Conservation (phyloP, 1,139 yeast species). For the Geotrichum carabidarum region DNA sequence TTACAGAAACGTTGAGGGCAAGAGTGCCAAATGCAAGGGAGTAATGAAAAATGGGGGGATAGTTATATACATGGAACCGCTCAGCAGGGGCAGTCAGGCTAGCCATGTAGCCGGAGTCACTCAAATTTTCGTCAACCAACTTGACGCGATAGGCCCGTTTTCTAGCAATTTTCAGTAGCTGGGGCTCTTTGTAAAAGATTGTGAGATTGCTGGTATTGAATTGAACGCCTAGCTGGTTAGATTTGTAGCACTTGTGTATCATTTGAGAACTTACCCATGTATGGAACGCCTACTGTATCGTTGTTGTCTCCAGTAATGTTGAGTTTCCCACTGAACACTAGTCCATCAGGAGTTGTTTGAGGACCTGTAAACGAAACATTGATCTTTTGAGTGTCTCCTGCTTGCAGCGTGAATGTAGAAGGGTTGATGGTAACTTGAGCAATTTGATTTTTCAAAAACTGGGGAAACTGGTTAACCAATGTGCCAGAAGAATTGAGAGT, state of each 20-base stretch:
- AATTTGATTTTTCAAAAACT: not conserved
- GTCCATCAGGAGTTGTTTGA: not conserved
- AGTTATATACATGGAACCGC: too few species aligned
- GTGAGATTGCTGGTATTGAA: not conserved
- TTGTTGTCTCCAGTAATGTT: not conserved
- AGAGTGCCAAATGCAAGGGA: too few species aligned
- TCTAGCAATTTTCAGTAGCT: too few species aligned
- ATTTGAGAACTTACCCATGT: conserved; percentile 5
- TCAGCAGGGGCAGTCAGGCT: too few species aligned
- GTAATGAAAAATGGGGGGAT: too few species aligned
- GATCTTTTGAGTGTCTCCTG: conserved; percentile 4
- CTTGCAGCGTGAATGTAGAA: not conserved
- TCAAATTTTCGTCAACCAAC: too few species aligned
- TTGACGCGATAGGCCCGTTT: too few species aligned
- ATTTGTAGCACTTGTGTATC: not conserved
- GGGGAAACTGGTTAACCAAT: conserved; percentile 1
- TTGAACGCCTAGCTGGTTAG: not conserved
- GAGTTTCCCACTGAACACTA: conserved; percentile 12
- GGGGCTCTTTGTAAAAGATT: not conserved
- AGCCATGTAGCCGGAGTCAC: too few species aligned
- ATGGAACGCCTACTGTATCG: conserved; percentile 7
- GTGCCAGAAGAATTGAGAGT: not conserved
- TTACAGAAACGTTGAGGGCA: too few species aligned
- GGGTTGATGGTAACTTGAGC: not conserved
- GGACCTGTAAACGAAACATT: not conserved